These are phyloP conservation scores for Lasiosphaeris hirsuta DNA, from an alignment of 495 filamentous ascomycete species.

Conservation along the genomic window DNA sequence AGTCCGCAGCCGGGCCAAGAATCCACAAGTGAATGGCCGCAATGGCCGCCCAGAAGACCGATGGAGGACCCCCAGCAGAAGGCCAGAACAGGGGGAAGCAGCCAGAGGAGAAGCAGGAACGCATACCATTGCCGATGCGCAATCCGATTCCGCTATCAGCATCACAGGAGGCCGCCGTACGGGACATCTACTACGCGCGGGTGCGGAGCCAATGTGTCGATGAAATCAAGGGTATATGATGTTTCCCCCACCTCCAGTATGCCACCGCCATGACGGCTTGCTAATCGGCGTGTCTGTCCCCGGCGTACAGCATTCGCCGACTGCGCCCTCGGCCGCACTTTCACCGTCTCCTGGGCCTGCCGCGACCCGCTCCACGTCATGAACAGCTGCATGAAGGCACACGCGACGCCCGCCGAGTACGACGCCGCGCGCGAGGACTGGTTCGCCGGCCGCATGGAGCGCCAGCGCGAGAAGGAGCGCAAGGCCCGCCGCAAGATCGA, in stretches of 20 bases:
- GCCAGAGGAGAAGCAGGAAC: neutral
- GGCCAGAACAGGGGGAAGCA: neutral
- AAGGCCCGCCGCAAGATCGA: constrained; percentile 53
- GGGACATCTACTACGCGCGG: constrained; percentile 82
- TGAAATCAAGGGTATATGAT: constrained; percentile 75
- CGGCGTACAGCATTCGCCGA: constrained; percentile 68
- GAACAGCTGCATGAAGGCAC: constrained; percentile 87
- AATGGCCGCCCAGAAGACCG: neutral
- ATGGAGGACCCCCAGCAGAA: neutral
- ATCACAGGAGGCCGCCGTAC: constrained; percentile 85
- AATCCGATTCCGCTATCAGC: constrained; percentile 93
- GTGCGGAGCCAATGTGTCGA: constrained; percentile 74
- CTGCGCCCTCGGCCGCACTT: constrained; percentile 80
- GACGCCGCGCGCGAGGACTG: constrained; percentile 91
- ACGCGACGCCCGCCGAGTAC: constrained; percentile 79
- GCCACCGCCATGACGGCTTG: constrained; percentile 1
- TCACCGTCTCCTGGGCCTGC: constrained; percentile 82
- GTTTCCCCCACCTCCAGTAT: neutral
- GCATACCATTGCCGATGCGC: constrained; percentile 48
- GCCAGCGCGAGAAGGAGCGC: constrained; percentile 58
- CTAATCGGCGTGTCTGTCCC: neutral
- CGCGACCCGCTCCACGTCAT: constrained; percentile 73
- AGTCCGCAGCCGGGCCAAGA: too few species aligned
- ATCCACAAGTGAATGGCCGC: neutral
- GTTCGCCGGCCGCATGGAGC: constrained; percentile 71